A percentile compares a stretch with the other conserved stretches of the same genome.
These are phyloP conservation scores for Flaveria sonorensis DNA, from an alignment of 129 eudicot species.

Conservation along the genomic window DNA sequence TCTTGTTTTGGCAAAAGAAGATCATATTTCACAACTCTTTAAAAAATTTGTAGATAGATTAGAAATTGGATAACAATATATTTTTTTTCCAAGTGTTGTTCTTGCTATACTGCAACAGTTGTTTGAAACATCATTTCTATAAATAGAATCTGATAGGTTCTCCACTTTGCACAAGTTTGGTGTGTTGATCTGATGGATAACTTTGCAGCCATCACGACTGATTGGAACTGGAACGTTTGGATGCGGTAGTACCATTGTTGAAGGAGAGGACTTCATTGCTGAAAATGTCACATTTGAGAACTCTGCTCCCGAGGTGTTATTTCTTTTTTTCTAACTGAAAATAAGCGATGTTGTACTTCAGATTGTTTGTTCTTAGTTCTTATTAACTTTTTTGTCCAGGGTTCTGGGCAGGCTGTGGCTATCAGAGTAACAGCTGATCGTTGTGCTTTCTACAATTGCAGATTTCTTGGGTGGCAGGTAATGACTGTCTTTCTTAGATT, in stretches of 20 bases:
- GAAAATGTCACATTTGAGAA: constrained; percentile 88
- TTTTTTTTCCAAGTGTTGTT: background rate
- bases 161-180: constrained; percentile 8
- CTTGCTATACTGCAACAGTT: background rate
- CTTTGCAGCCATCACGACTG: constrained; percentile 51
- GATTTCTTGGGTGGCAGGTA: constrained; percentile 97
- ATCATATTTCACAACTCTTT: background rate
- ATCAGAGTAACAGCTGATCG: constrained; percentile 87
- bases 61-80: background rate
- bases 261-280: constrained; percentile 95
- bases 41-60: background rate
- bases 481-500: background rate
- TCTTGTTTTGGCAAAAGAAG: background rate
- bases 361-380: constrained; percentile 5
- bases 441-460: constrained; percentile 86
- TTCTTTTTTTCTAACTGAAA: constrained; percentile 15
- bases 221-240: constrained; percentile 96
- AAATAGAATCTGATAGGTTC: background rate
- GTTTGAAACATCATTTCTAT: background rate
- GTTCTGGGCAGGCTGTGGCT: constrained; percentile 96
- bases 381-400: constrained; percentile 40
- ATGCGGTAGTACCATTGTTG: constrained; percentile 77
- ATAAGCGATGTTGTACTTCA: background rate
- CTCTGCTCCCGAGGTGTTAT: constrained; percentile 72
- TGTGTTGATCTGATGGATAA: constrained; percentile 20